A percentile compares a stretch with the other conserved stretches of the same genome.
These are phyloP conservation scores for Lyophyllum atratum DNA, from an alignment of 768 basidiomycete species.

Conservation along the genomic window DNA sequence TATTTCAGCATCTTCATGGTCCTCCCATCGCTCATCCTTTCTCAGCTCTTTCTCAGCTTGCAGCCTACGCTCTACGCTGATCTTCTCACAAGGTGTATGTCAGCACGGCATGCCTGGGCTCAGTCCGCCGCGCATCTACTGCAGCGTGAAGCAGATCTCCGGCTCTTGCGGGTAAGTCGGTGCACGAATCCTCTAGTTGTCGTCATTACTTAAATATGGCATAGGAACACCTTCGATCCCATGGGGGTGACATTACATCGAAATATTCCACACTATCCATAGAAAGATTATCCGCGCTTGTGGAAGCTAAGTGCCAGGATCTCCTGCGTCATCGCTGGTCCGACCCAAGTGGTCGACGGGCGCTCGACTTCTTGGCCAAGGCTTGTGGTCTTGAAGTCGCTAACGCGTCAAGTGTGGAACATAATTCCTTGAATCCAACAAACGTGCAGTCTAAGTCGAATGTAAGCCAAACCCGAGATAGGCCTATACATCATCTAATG, in stretches of 20 bases:
- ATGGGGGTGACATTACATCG: slow-evolving; percentile 5
- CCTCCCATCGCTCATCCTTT: neutral
- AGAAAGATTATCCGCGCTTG: slow-evolving; percentile 30
- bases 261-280: slow-evolving; percentile 29
- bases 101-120: slow-evolving; percentile 35
- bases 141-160: slow-evolving; percentile 33
- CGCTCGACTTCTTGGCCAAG: slow-evolving; percentile 28
- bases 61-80: slow-evolving; percentile 37
- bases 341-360: slow-evolving; percentile 21
- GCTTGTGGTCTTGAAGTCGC: slow-evolving; percentile 26
- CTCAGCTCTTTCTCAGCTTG: slow-evolving; percentile 27
- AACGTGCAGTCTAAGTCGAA: neutral
- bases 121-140: slow-evolving; percentile 35
- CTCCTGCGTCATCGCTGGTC: slow-evolving; percentile 27
- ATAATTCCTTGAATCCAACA: neutral
- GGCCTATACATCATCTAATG: neutral
- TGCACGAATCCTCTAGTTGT: neutral
- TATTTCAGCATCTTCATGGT: neutral
- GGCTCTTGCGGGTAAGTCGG: slow-evolving; percentile 25
- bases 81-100: slow-evolving; percentile 31
- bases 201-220: neutral
- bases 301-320: slow-evolving; percentile 30
- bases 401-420: neutral
- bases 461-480: neutral
- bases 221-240: slow-evolving; percentile 4